phyloP scores from a whole-genome alignment of 2,329 filamentous ascomycete genomes.

The Talaromyces sp. region DNA sequence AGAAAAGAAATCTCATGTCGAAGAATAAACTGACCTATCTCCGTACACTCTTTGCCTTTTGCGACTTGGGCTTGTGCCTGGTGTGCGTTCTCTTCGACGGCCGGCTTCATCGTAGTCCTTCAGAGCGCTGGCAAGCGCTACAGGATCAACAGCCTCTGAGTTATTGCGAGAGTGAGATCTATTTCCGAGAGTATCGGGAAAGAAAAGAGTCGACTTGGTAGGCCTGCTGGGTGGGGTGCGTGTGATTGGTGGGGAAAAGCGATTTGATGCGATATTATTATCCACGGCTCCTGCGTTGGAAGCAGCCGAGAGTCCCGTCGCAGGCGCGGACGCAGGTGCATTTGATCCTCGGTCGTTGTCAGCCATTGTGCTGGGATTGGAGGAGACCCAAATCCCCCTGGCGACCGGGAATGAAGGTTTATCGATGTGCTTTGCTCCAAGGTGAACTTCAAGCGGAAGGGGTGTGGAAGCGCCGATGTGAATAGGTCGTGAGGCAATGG shows the following conservation, averaged over 20 bases:
- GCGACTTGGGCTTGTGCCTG: constrained; percentile 61
- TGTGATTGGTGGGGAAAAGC: constrained; percentile 50
- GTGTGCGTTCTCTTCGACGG: constrained; percentile 57
- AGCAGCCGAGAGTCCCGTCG: neutral
- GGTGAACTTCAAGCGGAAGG: neutral
- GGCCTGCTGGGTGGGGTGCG: constrained; percentile 57
- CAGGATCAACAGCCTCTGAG: constrained; percentile 55
- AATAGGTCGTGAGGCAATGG: neutral
- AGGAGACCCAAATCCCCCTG: neutral
- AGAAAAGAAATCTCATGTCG: neutral
- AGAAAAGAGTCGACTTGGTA: constrained; percentile 41
- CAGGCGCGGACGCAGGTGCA: neutral
- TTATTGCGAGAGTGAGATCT: constrained; percentile 24
- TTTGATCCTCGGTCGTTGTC: constrained; percentile 18
- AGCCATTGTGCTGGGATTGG: constrained; percentile 17
- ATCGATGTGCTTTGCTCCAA: neutral
- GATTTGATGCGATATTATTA: constrained; percentile 7
- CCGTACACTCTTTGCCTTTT: constrained; percentile 66
- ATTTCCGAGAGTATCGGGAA: constrained; percentile 24
- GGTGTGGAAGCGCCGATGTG: neutral
- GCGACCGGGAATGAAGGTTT: constrained; percentile 1
- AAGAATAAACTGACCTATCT: constrained; percentile 47
- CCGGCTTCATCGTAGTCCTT: constrained; percentile 59
- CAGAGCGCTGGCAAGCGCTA: constrained; percentile 57
- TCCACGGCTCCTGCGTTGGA: neutral